These are phyloP conservation scores for Magnaporthiopsis rhizophila DNA, from an alignment of 2,329 filamentous ascomycete species.

Conservation along the genomic window DNA sequence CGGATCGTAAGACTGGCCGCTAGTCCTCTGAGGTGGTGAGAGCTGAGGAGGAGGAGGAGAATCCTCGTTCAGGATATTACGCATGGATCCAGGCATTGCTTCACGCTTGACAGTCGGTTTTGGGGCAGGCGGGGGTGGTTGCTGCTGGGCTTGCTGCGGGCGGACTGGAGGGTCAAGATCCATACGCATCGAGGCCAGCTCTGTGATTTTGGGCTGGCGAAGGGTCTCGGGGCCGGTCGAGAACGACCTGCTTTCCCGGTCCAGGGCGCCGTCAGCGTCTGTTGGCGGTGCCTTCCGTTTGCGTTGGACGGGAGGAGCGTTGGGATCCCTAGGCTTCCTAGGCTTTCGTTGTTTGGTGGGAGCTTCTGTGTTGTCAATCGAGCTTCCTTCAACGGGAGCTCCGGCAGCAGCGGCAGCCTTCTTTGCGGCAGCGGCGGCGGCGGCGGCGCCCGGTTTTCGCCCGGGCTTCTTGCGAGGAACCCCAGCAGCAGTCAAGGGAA, in stretches of 20 bases:
- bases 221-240: conserved; percentile 11
- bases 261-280: conserved; percentile 14
- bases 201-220: conserved; percentile 32
- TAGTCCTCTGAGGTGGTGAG: conserved; percentile 46
- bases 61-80: conserved; percentile 48
- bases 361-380: conserved; percentile 28
- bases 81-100: conserved; percentile 42
- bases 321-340: conserved; percentile 52
- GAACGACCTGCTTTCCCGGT: not conserved
- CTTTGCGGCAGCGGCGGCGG: conserved; percentile 25
- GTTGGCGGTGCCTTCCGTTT: conserved; percentile 42
- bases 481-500: conserved; percentile 48
- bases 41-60: conserved; percentile 34
- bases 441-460: conserved; percentile 51
- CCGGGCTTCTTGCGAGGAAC: conserved; percentile 56
- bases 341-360: conserved; percentile 42
- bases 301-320: conserved; percentile 44
- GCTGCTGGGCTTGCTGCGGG: conserved; percentile 12
- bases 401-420: conserved; percentile 13
- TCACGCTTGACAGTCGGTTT: conserved; percentile 43
- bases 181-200: conserved; percentile 30
- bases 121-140: conserved; percentile 28
- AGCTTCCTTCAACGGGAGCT: conserved; percentile 23
- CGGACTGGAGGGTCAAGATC: conserved; percentile 21
- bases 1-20: conserved; percentile 82